These are phyloP conservation scores for Trametes coccinea DNA, from an alignment of 768 basidiomycete species.

Conservation along the genomic window DNA sequence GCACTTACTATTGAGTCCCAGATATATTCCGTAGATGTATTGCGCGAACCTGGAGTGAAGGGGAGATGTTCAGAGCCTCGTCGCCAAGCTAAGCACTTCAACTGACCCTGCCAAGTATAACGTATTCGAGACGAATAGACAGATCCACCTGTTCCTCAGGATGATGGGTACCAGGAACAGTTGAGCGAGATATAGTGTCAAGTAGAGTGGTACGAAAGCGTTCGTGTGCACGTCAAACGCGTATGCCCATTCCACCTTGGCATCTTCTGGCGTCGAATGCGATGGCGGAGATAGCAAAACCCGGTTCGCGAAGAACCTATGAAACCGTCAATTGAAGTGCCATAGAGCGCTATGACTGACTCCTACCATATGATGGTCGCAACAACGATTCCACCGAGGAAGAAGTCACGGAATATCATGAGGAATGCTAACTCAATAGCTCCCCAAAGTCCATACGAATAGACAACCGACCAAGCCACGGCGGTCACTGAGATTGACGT, in stretches of 20 bases:
- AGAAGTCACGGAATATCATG: constrained; percentile 90
- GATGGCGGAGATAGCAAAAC: constrained; percentile 71
- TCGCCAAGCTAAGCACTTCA: background rate
- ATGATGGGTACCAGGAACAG: constrained; percentile 84
- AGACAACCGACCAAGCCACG: constrained; percentile 83
- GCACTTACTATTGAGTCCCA: constrained; percentile 73
- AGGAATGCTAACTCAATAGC: constrained; percentile 66
- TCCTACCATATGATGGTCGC: constrained; percentile 77
- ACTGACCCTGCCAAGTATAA: constrained; percentile 84
- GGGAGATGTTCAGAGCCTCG: background rate
- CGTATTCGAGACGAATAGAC: constrained; percentile 90
- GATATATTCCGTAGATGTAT: constrained; percentile 89
- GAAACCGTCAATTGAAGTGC: constrained; percentile 20
- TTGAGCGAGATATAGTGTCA: constrained; percentile 87
- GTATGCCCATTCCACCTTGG: constrained; percentile 87
- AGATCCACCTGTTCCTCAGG: constrained; percentile 88
- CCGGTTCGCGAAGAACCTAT: constrained; percentile 74
- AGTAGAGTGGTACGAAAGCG: constrained; percentile 92
- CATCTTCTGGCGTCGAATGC: constrained; percentile 68
- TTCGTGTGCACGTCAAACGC: constrained; percentile 97
- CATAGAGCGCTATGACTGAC: background rate
- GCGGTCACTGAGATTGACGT: constrained; percentile 61
- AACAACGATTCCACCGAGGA: constrained; percentile 71
- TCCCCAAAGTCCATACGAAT: constrained; percentile 58
- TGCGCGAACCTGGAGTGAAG: constrained; percentile 66